Conservation (phyloP, 1,284 basidiomycete genomes). For the Phellopilus nigrolimitatus region DNA sequence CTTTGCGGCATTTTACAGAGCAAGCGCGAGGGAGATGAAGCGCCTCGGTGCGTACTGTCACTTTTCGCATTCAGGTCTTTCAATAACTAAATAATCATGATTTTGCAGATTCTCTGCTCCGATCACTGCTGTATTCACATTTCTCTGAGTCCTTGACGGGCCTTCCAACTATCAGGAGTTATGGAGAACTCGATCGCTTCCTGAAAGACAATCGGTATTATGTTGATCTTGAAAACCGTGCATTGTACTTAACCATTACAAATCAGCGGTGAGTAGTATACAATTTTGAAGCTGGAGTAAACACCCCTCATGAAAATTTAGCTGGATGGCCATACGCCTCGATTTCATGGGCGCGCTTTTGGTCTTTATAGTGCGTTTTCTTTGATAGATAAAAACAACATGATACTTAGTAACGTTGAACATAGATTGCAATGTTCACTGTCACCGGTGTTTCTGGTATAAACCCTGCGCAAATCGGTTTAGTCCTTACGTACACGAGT, state of each 20-base stretch:
- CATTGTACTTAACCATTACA: slow-evolving; percentile 14
- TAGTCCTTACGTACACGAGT: slow-evolving; percentile 72
- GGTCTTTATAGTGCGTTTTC: slow-evolving; percentile 53
- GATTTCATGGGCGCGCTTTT: slow-evolving; percentile 77
- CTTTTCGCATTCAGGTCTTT: no score
- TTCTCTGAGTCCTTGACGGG: slow-evolving; percentile 88
- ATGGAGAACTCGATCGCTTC: slow-evolving; percentile 71
- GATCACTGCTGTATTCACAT: slow-evolving; percentile 75
- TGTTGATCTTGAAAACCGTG: slow-evolving; percentile 83
- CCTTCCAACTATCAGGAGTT: slow-evolving; percentile 84
- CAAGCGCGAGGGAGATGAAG: slow-evolving; percentile 88
- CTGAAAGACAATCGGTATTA: slow-evolving; percentile 66
- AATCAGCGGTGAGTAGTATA: slow-evolving; percentile 82
- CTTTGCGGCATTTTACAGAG: slow-evolving; percentile 79
- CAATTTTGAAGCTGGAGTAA: no score
- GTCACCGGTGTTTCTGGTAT: slow-evolving; percentile 50
- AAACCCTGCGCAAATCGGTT: slow-evolving; percentile 62
- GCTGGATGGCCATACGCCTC: slow-evolving; percentile 73
- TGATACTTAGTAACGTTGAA: not conserved
- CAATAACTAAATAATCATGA: no score
- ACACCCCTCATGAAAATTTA: no score
- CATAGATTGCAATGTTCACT: slow-evolving; percentile 47
- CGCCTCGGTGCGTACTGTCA: no score
- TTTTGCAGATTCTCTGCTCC: slow-evolving; percentile 50
- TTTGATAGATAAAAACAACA: not conserved